These are phyloP conservation scores for Tricholoma flavovirens DNA, from an alignment of 768 basidiomycete genomes.

Conservation along the genomic window DNA sequence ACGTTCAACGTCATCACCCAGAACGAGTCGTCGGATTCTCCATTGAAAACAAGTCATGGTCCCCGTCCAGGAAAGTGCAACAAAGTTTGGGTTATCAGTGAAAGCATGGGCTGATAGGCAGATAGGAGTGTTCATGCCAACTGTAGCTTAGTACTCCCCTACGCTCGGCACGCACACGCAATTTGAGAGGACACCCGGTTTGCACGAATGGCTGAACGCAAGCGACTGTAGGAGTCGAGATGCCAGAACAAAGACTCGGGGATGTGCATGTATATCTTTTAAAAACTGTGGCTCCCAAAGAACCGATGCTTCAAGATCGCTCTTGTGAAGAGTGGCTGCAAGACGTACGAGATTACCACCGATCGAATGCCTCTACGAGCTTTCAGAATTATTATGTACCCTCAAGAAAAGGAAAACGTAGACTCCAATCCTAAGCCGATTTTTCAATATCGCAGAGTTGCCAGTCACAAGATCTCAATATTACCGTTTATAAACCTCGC, in stretches of 20 bases:
- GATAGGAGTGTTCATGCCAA: not conserved
- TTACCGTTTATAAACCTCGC: not conserved
- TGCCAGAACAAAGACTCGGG: not conserved
- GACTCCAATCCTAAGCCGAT: not conserved
- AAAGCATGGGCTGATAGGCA: not conserved
- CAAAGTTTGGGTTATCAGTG: not conserved
- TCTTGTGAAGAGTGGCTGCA: not conserved
- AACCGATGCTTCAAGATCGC: not conserved
- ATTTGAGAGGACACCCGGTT: not conserved
- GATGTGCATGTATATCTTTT: too few relatives aligned
- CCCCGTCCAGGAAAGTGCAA: not conserved
- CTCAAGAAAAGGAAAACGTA: not conserved
- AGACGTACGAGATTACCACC: not conserved
- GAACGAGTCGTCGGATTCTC: not conserved
- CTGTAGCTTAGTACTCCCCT: too few relatives aligned
- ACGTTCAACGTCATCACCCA: not conserved
- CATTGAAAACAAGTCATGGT: not conserved
- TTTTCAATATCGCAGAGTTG: not conserved
- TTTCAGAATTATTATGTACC: not conserved
- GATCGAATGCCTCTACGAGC: not conserved
- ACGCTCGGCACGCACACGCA: too few relatives aligned
- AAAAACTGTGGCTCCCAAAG: too few relatives aligned
- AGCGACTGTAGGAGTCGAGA: too few relatives aligned
- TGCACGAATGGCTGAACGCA: not conserved
- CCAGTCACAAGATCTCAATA: not conserved